A percentile compares a stretch with the other conserved stretches of the same genome.
Evolutionary conservation across 2,329 filamentous ascomycete species (phyloP).

Genomic region (Colletotrichum somersetense): DNA sequence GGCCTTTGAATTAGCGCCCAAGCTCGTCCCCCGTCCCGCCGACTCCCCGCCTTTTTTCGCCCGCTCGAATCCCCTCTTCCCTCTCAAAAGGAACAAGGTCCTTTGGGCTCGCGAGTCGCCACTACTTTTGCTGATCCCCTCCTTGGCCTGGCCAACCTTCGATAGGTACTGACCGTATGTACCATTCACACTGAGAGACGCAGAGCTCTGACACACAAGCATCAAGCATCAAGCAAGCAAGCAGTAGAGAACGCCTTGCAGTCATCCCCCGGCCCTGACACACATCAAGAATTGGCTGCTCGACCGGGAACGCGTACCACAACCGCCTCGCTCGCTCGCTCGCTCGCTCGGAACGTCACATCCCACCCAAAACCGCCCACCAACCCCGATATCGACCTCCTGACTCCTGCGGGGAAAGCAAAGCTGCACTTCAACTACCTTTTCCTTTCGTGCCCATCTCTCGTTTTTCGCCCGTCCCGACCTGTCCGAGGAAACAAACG

Average conservation of each 20-base stretch:
- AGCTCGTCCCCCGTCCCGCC: constrained; percentile 36
- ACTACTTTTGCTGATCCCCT: constrained; percentile 7
- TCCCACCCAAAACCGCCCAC: constrained; percentile 8
- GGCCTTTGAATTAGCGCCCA: constrained; percentile 41
- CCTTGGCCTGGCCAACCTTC: constrained; percentile 2
- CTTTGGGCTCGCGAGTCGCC: constrained; percentile 27
- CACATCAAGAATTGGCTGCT: constrained; percentile 24
- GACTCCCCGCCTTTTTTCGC: constrained; percentile 36
- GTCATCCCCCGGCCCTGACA: constrained; percentile 23
- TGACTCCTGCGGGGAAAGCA: constrained; percentile 33
- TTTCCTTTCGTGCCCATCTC: constrained; percentile 21
- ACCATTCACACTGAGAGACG: neutral
- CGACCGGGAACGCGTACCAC: constrained; percentile 27
- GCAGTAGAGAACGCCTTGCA: neutral
- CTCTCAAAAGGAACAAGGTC: constrained; percentile 23
- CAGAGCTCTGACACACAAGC: no score
- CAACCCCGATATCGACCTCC: constrained; percentile 13
- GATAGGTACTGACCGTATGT: constrained; percentile 2
- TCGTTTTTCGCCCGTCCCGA: constrained; percentile 13
- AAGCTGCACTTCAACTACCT: constrained; percentile 15
- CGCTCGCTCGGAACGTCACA: constrained; percentile 15
- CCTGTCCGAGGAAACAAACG: constrained; percentile 8
- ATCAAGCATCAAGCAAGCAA: no score
- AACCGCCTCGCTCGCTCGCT: neutral
- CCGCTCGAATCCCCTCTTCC: constrained; percentile 29